Conservation (phyloP, 306 rosid species). For the Castanopsis chinensis region DNA sequence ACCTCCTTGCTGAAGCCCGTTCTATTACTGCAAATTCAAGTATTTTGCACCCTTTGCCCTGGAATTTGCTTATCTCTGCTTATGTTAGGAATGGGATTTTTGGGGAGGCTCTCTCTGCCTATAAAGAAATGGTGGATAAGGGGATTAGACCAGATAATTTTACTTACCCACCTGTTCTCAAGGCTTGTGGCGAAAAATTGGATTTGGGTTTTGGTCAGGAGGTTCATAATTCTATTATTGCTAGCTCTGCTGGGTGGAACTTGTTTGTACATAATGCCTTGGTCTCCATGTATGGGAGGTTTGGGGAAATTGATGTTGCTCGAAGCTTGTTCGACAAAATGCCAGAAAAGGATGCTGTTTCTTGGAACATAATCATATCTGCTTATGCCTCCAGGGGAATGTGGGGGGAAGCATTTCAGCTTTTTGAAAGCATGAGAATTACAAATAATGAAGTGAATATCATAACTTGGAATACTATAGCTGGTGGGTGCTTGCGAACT, state of each 20-base stretch:
- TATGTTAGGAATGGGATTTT: conserved; percentile 54
- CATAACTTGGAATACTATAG: conserved; percentile 74
- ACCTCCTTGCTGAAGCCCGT: conserved; percentile 52
- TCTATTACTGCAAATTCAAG: conserved; percentile 43
- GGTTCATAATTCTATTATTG: conserved; percentile 61
- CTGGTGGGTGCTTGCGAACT: conserved; percentile 64
- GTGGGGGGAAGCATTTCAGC: conserved; percentile 71
- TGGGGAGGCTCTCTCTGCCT: conserved; percentile 53
- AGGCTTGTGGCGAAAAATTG: conserved; percentile 74
- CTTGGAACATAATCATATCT: conserved; percentile 81
- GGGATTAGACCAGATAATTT: conserved; percentile 63
- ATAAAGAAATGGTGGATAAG: conserved; percentile 61
- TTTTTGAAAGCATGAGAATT: conserved; percentile 51
- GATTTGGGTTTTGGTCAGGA: conserved; percentile 59
- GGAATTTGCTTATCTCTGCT: conserved; percentile 72
- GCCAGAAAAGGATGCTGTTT: conserved; percentile 64
- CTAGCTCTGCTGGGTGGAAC: conserved; percentile 45
- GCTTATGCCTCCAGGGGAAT: conserved; percentile 64
- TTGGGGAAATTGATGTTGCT: conserved; percentile 70
- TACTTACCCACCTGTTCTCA: conserved; percentile 78
- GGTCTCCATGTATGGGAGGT: conserved; percentile 78
- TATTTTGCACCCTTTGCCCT: conserved; percentile 57
- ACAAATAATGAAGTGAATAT: conserved; percentile 49
- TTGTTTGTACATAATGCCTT: conserved; percentile 81
- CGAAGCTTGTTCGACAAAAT: conserved; percentile 64